A percentile compares a stretch with the other conserved stretches of the same genome.
Conservation (phyloP, 345 rosid genomes). For the Noccaea caerulescens region DNA sequence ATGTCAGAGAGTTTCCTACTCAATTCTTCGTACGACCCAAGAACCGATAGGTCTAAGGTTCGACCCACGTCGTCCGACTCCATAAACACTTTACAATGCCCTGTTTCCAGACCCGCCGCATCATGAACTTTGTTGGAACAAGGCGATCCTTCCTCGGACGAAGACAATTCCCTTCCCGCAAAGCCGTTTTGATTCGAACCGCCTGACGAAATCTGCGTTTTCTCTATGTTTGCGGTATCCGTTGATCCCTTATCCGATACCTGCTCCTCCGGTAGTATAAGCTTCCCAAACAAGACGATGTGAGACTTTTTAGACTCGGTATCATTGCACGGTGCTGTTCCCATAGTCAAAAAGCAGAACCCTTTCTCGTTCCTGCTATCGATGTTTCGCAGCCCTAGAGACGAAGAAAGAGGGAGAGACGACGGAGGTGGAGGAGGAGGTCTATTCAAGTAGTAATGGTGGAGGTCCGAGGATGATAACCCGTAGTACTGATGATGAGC, state of each 20-base stretch:
- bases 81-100: slow-evolving; percentile 88
- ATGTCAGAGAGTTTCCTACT: slow-evolving; percentile 65
- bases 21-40: slow-evolving; percentile 82
- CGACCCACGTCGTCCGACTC: slow-evolving; percentile 86
- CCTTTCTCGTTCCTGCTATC: slow-evolving; percentile 47
- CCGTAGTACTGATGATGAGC: slow-evolving; percentile 74
- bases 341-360: slow-evolving; percentile 71
- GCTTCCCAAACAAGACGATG: slow-evolving; percentile 82
- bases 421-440: slow-evolving; percentile 51
- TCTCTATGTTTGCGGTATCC: slow-evolving; percentile 58
- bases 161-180: slow-evolving; percentile 48
- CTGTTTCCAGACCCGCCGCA: slow-evolving; percentile 56
- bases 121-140: slow-evolving; percentile 53
- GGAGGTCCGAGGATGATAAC: slow-evolving; percentile 74
- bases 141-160: slow-evolving; percentile 71
- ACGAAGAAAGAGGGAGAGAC: slow-evolving; percentile 48
- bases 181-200: slow-evolving; percentile 56
- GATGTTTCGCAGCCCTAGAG: slow-evolving; percentile 46
- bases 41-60: slow-evolving; percentile 71
- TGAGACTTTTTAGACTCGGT: slow-evolving; percentile 63
- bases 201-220: slow-evolving; percentile 58
- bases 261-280: slow-evolving; percentile 70
- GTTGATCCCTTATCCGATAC: slow-evolving; percentile 65
- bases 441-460: slow-evolving; percentile 56
- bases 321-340: slow-evolving; percentile 47